These are phyloP conservation scores for Euryodendron excelsum DNA, from an alignment of 148 eudicot species.

Conservation along the genomic window DNA sequence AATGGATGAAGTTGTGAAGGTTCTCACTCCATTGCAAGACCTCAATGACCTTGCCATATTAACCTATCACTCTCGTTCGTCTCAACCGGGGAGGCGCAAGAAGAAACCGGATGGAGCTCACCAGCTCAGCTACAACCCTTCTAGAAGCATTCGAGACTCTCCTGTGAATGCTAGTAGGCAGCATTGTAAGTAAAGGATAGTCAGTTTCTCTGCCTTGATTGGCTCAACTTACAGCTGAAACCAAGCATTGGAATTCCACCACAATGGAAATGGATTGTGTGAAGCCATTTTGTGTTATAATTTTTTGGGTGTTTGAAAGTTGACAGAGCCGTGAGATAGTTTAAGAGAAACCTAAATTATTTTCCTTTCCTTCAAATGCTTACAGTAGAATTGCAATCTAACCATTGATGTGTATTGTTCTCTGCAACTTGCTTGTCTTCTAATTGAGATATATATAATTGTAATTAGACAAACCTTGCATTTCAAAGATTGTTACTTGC, in stretches of 20 bases:
- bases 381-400: conserved; percentile 14
- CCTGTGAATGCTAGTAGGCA: conserved; percentile 53
- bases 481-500: not conserved
- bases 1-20: conserved; percentile 85
- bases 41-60: conserved; percentile 76
- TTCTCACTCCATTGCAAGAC: conserved; percentile 63
- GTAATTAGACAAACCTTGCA: conserved; percentile 2
- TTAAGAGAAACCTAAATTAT: not conserved
- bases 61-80: conserved; percentile 58
- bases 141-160: conserved; percentile 49
- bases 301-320: conserved; percentile 11
- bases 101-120: conserved; percentile 56
- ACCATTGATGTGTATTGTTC: conserved; percentile 15
- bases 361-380: not conserved
- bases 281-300: not conserved
- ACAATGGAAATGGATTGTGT: not conserved
- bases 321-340: not conserved
- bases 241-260: not conserved
- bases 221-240: not conserved
- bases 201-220: not conserved
- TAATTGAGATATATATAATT: not conserved
- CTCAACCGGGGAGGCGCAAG: conserved; percentile 73
- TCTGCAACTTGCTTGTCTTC: conserved; percentile 10
- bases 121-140: conserved; percentile 40
- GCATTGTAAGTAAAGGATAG: conserved; percentile 34